Percentiles rank a stretch among this genome's conserved stretches.
Conservation (phyloP, 176 grass and related monocot genomes). For the Avena atlantica region DNA sequence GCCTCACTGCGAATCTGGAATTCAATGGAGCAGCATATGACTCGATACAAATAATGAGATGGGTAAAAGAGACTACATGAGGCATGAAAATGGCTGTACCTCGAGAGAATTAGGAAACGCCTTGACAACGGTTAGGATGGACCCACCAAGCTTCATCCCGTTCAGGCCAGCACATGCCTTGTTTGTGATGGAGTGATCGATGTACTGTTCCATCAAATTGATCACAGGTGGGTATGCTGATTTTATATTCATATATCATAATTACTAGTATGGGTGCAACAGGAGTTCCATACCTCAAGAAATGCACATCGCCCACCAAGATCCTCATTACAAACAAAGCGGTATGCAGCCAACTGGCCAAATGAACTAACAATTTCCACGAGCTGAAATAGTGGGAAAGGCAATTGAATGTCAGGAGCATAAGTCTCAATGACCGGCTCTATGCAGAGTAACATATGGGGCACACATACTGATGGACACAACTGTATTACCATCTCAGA, state of each 20-base stretch:
- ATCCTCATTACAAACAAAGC: conserved; percentile 67
- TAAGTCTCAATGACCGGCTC: conserved; percentile 19
- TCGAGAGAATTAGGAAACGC: conserved; percentile 57
- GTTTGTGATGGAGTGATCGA: conserved; percentile 74
- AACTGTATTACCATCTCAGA: conserved; percentile 73
- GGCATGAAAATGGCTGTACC: conserved; percentile 47
- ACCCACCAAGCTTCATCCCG: conserved; percentile 89
- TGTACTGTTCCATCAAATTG: conserved; percentile 67
- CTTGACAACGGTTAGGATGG: conserved; percentile 70
- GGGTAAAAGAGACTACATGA: conserved; percentile 30
- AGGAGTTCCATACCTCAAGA: conserved; percentile 75
- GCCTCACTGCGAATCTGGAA: conserved; percentile 55
- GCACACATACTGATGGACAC: conserved; percentile 27
- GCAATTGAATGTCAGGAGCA: conserved; percentile 26
- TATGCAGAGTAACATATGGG: conserved; percentile 41
- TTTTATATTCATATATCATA: conserved; percentile 20
- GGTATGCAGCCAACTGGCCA: conserved; percentile 76
- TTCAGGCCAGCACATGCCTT: conserved; percentile 96
- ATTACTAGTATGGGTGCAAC: conserved; percentile 29
- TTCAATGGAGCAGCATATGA: conserved; percentile 16
- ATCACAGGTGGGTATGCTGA: conserved; percentile 29
- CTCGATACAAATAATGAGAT: conserved; percentile 44
- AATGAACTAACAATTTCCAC: conserved; percentile 89
- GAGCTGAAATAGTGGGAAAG: conserved; percentile 69
- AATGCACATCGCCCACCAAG: conserved; percentile 78